A percentile compares a stretch with the other conserved stretches of the same genome.
Evolutionary conservation across 768 basidiomycete species (phyloP).

Genomic region (Sporobolomyces phaffii): DNA sequence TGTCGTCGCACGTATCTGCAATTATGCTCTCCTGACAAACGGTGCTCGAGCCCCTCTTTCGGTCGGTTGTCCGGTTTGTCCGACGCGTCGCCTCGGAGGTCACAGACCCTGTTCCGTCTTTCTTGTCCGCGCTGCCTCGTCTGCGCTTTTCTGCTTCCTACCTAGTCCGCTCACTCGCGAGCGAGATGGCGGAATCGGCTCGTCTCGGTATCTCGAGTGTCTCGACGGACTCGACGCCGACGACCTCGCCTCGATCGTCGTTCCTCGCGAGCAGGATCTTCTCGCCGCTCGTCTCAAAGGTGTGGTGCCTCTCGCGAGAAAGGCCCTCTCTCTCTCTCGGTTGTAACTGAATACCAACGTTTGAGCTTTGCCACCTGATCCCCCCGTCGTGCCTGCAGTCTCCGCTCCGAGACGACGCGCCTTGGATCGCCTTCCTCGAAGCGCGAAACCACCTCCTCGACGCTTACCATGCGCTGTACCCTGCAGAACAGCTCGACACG

Average conservation of each 20-base stretch:
- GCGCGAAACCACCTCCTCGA: background rate
- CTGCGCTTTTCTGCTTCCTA: too few relatives aligned
- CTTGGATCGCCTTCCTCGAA: slow-evolving; percentile 4
- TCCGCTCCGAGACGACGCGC: background rate
- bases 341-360: too few relatives aligned
- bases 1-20: background rate
- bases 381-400: too few relatives aligned
- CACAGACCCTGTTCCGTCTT: too few relatives aligned
- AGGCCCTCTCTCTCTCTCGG: too few relatives aligned
- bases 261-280: background rate
- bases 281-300: background rate
- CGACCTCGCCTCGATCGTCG: background rate
- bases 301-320: too few relatives aligned
- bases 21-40: background rate
- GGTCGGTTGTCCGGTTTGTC: too few relatives aligned
- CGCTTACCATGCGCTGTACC: background rate
- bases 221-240: background rate
- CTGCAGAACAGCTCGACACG: background rate
- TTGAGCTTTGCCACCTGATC: background rate
- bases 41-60: background rate
- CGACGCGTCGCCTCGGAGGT: background rate
- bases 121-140: too few relatives aligned
- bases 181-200: too few relatives aligned
- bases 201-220: too few relatives aligned
- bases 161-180: too few relatives aligned